Percentiles rank a stretch among this genome's conserved stretches.
Conservation (phyloP, 2,329 filamentous ascomycete genomes). For the Chalara sp. region DNA sequence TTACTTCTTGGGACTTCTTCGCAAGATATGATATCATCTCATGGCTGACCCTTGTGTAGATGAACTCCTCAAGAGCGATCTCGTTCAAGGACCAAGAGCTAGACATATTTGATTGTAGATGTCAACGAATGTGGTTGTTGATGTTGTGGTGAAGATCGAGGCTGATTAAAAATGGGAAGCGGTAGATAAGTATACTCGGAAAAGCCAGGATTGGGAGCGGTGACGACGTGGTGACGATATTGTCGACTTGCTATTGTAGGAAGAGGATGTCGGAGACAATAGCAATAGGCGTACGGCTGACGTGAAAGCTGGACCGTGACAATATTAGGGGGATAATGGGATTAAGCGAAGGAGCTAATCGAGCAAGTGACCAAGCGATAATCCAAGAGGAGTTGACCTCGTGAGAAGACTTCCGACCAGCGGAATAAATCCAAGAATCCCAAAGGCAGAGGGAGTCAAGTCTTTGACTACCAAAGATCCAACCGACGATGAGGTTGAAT, state of each 20-base stretch:
- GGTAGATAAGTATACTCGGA: neutral
- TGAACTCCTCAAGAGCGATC: constrained; percentile 71
- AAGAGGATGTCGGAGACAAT: neutral
- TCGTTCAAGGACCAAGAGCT: constrained; percentile 42
- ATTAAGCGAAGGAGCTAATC: neutral
- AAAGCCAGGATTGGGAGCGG: neutral
- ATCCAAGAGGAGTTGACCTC: neutral
- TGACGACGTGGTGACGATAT: constrained; percentile 1
- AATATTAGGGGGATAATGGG: neutral
- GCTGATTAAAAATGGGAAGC: neutral
- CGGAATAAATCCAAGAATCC: neutral
- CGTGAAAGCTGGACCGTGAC: neutral
- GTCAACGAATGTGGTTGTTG: neutral
- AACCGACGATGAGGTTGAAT: neutral
- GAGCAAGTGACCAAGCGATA: neutral
- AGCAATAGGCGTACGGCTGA: neutral
- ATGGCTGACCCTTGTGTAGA: constrained; percentile 67
- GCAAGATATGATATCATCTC: constrained; percentile 77
- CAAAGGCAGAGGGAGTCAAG: neutral
- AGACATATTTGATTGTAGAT: neutral
- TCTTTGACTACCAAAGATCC: neutral
- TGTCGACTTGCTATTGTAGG: neutral
- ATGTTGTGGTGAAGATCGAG: neutral
- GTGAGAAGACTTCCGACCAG: neutral
- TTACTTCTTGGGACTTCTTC: constrained; percentile 67